Base-by-base conservation (phyloP, 176 grass and related monocot genomes). In the Oryza brachyantha region DNA sequence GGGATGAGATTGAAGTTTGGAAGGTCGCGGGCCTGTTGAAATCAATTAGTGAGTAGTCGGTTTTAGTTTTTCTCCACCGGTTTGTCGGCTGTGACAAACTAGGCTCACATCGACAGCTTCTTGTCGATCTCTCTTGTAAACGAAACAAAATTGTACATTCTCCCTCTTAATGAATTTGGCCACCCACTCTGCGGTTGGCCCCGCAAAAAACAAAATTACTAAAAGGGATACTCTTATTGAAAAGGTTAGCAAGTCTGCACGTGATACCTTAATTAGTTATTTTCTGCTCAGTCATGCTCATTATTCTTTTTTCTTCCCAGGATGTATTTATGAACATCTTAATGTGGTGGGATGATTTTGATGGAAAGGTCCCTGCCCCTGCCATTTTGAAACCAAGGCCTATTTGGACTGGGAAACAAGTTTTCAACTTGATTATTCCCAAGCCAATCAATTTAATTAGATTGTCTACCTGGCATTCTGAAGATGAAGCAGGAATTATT, bases 321-420 rank as follows among this genome's bases (percentile, higher is more conserved):
- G 95, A 97, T 87, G 92, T 97, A 74, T 98, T 98, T 89, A 94
- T 98, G 91, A 98, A 98, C 86, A 94, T 83, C 31, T 84, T 98
- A 66, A 94, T 98, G 95, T 98, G 95, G 95, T 98, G 95, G 95
- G 89, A 98, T 84, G 95, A 98, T 48, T 97, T 97, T 11, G 95
- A 98, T 74, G 95, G 95, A 74, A 98, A 98, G 87, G 52, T 98
- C 55, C 95, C 95, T 82, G 95, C 95, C 54, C 95, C 95, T 57
- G 83, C 95, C 64, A 94, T 98, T 74, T 70, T 92, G 68, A 98
- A 94, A 79, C 95, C 95, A 42, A 91, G 92, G 83, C 95, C 95
- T 73, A 76, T 97, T 36, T 97, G 95, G 95, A 97, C 95, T 31
- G 95, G 95, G 61, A 97, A 97, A 43, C 95, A 97, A 86, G 92